These are phyloP conservation scores for Mycena polygramma DNA, from an alignment of 768 basidiomycete genomes.

Conservation along the genomic window DNA sequence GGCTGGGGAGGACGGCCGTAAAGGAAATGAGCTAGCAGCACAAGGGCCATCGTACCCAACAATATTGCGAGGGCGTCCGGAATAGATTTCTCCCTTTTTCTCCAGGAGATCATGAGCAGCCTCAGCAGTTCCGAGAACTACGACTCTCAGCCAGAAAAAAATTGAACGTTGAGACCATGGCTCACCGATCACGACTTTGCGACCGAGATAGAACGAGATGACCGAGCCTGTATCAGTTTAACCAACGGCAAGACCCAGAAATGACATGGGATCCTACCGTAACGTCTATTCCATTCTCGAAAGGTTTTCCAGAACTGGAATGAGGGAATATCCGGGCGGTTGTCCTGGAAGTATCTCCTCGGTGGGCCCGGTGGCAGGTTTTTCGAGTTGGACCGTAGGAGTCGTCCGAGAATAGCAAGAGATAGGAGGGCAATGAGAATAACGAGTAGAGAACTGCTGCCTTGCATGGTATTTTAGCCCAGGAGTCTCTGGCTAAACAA, in stretches of 20 bases:
- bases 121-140: constrained; percentile 45
- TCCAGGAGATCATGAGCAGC: constrained; percentile 49
- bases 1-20: constrained; percentile 27
- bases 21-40: background rate
- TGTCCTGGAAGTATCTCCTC: background rate
- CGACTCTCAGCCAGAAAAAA: background rate
- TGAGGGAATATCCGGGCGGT: constrained; percentile 33
- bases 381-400: too few species aligned
- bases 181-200: constrained; percentile 11
- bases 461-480: too few species aligned
- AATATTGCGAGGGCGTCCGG: constrained; percentile 49
- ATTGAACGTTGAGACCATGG: too few species aligned
- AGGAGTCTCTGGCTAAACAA: too few species aligned
- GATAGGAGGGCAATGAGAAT: too few species aligned
- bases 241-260: background rate
- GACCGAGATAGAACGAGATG: constrained; percentile 17
- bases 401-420: too few species aligned
- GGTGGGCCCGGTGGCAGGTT: constrained; percentile 36
- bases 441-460: too few species aligned
- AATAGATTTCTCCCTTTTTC: constrained; percentile 50
- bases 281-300: constrained; percentile 35
- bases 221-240: background rate
- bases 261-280: constrained; percentile 28
- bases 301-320: constrained; percentile 39
- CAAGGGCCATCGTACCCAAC: constrained; percentile 40